Conservation (phyloP, 208 protist genomes). For the Wallacemonas sp. region DNA sequence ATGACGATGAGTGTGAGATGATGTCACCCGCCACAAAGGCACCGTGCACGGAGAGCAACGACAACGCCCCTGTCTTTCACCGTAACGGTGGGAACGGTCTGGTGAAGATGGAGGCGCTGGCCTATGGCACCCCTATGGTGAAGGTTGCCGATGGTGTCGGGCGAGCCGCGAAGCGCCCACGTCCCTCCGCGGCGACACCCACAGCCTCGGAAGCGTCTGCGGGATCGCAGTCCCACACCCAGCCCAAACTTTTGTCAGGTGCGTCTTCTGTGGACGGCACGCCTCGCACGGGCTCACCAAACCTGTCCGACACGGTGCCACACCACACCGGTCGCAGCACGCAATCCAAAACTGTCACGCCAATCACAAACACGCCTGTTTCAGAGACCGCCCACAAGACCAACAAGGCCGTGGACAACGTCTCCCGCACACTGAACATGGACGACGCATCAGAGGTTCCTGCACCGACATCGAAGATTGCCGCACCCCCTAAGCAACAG, state of each 20-base stretch:
- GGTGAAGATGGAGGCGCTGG: constrained; percentile 64
- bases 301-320: not conserved
- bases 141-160: constrained; percentile 16
- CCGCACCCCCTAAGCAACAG: constrained; percentile 30
- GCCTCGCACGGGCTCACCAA: not conserved
- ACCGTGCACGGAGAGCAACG: not conserved
- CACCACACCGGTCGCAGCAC: not conserved
- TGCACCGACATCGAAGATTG: not conserved
- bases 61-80: not conserved
- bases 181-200: not conserved
- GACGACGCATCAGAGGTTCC: constrained; percentile 1
- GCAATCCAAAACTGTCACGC: not conserved
- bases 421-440: not conserved
- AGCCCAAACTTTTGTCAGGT: not conserved
- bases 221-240: constrained; percentile 3
- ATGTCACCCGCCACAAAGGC: constrained; percentile 9
- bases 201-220: not conserved
- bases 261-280: not conserved
- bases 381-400: too few species aligned
- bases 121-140: constrained; percentile 38
- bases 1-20: constrained; percentile 46
- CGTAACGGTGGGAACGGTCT: constrained; percentile 62
- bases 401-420: too few species aligned
- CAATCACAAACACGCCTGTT: too few species aligned
- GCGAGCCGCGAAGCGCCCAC: not conserved